Evolutionary conservation across 352 stramenopile genomes (phyloP).

Genomic region (Discostella stelligera): DNA sequence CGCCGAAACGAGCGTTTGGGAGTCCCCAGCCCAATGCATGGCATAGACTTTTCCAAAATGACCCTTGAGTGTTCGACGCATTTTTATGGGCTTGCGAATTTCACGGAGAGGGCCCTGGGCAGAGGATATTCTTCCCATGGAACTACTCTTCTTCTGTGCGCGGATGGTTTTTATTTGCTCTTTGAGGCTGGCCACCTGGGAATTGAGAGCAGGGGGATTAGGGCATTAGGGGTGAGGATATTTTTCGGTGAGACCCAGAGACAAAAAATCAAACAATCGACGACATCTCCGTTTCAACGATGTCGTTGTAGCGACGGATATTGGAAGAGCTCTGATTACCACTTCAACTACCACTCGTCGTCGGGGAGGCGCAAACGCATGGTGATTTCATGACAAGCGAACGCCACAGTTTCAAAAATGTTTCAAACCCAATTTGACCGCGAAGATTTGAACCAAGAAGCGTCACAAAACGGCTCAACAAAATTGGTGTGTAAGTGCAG

Average conservation of each 20-base stretch:
- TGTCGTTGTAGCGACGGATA: too few species aligned
- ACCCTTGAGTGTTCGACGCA: constrained; percentile 93
- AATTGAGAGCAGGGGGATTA: constrained; percentile 1
- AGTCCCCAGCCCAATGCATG: constrained; percentile 96
- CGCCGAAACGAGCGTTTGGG: constrained; percentile 74
- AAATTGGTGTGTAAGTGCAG: too few species aligned
- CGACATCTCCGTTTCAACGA: background rate
- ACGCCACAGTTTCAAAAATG: background rate
- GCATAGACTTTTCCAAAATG: constrained; percentile 99
- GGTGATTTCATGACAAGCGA: background rate
- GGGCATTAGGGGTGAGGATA: background rate
- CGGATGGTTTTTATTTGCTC: constrained; percentile 59
- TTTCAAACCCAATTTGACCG: too few species aligned
- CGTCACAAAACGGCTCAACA: background rate
- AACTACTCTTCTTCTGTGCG: constrained; percentile 48
- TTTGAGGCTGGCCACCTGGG: constrained; percentile 59
- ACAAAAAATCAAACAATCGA: background rate
- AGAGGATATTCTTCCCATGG: constrained; percentile 28
- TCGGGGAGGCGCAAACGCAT: background rate
- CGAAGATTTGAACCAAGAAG: background rate
- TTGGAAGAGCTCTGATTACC: too few species aligned
- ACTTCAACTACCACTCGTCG: background rate
- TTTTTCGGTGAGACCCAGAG: background rate
- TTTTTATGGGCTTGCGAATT: constrained; percentile 85
- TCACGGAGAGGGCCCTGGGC: constrained; percentile 29